Evolutionary conservation across 179 eudicot genomes (phyloP), one percentile per base, ranked within the genome.

Genomic region (Spinacia oleracea): DNA sequence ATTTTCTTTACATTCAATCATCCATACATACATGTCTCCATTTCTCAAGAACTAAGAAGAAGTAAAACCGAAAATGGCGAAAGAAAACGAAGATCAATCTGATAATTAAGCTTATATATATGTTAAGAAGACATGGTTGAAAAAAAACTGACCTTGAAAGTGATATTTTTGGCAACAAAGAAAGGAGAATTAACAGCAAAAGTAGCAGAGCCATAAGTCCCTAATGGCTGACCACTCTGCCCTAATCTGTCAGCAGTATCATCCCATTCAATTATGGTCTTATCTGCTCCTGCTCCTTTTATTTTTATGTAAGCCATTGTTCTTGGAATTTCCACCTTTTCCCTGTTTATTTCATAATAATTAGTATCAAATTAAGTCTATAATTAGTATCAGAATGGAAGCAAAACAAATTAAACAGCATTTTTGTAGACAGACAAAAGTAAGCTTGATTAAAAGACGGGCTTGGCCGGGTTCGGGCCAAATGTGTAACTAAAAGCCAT

Each of bases 191-290:
- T 86, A 77, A 94, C 86, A 21, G 98, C 97, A 83, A 94, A 87
- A 25, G 98, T 92, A 48, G 98, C 95, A 56, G 97, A 92, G 34
- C 83, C 90, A 71, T 79, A 92, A 71, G 98, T 94, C 23, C 97
- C 96, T 77, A 94, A n/a, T 66, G 87, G 88, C 80, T 83, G 65
- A 50, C 93, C 91, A 80, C 85, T 78, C n/a, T 75, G 78, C 29
- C 95, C 90, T 21, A 63, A 79, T 53, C 78, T 82, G 64, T 89
- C 92, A 11, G 98, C 98, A 0, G 93, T 89, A 77, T 94, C 97
- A 73, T 92, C 83, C 96, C 95, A 90, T 69, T 87, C 89, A 45
- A 94, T 92, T 29, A 88, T 79, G 20, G 98, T 92, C 74, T 82
- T 86, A 50, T 82, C 86, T 31, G 89, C 85, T 2, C 91, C 89